A percentile compares a stretch with the other conserved stretches of the same genome.
Evolutionary conservation across 805 yeast genomes (phyloP).

Genomic region (Kazachstania psychrophila): DNA sequence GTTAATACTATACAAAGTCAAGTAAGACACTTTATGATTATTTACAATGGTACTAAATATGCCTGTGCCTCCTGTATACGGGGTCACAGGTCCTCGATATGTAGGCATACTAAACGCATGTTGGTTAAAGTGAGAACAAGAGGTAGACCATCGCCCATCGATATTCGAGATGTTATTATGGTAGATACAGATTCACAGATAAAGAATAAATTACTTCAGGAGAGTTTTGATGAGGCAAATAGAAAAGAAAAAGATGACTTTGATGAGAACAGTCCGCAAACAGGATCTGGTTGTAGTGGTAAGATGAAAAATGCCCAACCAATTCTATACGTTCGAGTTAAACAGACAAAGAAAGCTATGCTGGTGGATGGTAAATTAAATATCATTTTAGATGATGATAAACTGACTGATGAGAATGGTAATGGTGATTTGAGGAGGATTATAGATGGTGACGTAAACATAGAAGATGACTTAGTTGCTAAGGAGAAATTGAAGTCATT

Average conservation of each 20-base stretch:
- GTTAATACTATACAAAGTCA: too few relatives aligned
- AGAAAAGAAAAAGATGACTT: slow-evolving; percentile 6
- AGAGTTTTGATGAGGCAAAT: slow-evolving; percentile 2
- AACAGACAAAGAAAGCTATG: slow-evolving; percentile 21
- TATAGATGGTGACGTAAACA: background rate
- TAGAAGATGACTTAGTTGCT: background rate
- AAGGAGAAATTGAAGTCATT: background rate
- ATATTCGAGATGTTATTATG: slow-evolving; percentile 30
- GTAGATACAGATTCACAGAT: slow-evolving; percentile 26
- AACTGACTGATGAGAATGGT: background rate
- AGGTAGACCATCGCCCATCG: slow-evolving; percentile 65
- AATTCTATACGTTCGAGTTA: slow-evolving; percentile 21
- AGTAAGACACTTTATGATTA: too few relatives aligned
- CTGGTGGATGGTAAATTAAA: slow-evolving; percentile 23
- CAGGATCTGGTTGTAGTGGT: slow-evolving; percentile 5
- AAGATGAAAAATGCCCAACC: slow-evolving; percentile 25
- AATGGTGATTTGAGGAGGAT: too few relatives aligned
- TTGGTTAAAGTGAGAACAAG: slow-evolving; percentile 80
- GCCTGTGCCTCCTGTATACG: slow-evolving; percentile 83
- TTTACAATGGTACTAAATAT: slow-evolving; percentile 69
- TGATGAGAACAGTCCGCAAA: background rate
- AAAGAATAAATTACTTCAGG: slow-evolving; percentile 6
- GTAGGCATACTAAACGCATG: slow-evolving; percentile 73
- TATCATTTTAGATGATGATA: slow-evolving; percentile 18
- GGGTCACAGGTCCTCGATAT: slow-evolving; percentile 84